A percentile compares a stretch with the other conserved stretches of the same genome.
Conservation (phyloP, 2,329 filamentous ascomycete species). For the Ilyonectria sp. region DNA sequence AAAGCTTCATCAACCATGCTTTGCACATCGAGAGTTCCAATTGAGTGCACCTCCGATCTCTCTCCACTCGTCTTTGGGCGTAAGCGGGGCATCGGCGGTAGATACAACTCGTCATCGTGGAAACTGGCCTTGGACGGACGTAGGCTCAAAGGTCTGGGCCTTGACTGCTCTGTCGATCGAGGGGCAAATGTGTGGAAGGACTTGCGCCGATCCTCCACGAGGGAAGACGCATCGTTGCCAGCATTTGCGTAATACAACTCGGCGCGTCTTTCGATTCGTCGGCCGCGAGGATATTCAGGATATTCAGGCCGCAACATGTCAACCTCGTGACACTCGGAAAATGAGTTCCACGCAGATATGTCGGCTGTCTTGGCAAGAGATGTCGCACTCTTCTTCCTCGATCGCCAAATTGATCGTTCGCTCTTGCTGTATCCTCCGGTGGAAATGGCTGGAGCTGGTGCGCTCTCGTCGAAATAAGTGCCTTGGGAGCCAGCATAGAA, state of each 20-base stretch:
- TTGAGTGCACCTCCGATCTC: constrained; percentile 19
- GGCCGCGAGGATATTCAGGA: constrained; percentile 18
- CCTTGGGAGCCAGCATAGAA: constrained; percentile 51
- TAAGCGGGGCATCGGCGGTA: constrained; percentile 34
- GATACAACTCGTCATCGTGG: constrained; percentile 27
- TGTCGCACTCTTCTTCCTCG: constrained; percentile 5
- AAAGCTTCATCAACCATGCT: constrained; percentile 30
- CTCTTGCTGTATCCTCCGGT: constrained; percentile 26
- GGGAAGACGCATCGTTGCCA: constrained; percentile 7
- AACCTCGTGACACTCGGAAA: constrained; percentile 29
- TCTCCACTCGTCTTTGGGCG: constrained; percentile 42
- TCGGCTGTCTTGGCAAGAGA: constrained; percentile 29
- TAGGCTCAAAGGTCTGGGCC: constrained; percentile 42
- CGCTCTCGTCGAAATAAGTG: constrained; percentile 28
- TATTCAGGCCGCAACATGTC: constrained; percentile 27
- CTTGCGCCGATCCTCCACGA: constrained; percentile 36
- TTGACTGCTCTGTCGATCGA: constrained; percentile 24
- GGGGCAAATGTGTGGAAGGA: constrained; percentile 43
- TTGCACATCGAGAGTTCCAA: constrained; percentile 40
- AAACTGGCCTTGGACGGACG: constrained; percentile 41
- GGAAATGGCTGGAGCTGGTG: constrained; percentile 38
- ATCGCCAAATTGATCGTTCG: constrained; percentile 15
- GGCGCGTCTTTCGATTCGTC: constrained; percentile 26
- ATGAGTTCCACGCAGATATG: constrained; percentile 40
- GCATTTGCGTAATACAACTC: constrained; percentile 23